Base-by-base conservation (phyloP, 2,329 filamentous ascomycete species). In the Pestalotiopsis sp. region DNA sequence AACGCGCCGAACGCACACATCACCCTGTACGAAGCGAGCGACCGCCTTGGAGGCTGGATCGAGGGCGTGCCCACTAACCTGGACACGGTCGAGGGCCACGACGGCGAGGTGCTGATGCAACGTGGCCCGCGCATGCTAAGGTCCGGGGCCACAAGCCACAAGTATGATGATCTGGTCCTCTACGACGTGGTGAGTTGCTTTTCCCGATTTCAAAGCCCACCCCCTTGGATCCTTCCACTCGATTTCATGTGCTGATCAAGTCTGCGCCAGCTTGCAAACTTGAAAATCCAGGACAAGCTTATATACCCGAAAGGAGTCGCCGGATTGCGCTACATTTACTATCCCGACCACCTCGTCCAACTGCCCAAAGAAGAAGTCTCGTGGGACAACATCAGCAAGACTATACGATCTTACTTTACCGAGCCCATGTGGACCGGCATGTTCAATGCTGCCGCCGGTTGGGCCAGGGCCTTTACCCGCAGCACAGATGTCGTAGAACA, bases 1-100 rank as follows among this genome's bases (percentile, higher is more conserved):
- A 84, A 90, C 74, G 86, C 92, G n/a, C 89, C 91, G 4, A 69
- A 79, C 61, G 86, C 89, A 41, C 89, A 90, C 65, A 90, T 99
- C 75, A 96, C 93, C 0, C 77, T 99, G 11, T 97, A 94, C 79
- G 96, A 99, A 79, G 87, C 87, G 23, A 87, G 84, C 36, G 78
- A 87, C 25, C 85, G 89, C 23, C 79, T 95, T 0, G 96, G 96
- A 58, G 96, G 96, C 60, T 98, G 95, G 95, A 84, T 98, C 56
- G 83, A 90, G 71, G 94, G 92, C 1, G 86, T 91, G 72, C 82
- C 82, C 65, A 84, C 92, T 13, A 79, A 87, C 1, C 87, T 92
- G 14, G 78, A 81, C 4, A 52, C 45, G 45, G 4, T 31, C 14
- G 84, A 86, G 49, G 92, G 89, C 17, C 84, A 86, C 25, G 80